phyloP scores from a whole-genome alignment of 176 grass and related monocot species.

The Oryza punctata region DNA sequence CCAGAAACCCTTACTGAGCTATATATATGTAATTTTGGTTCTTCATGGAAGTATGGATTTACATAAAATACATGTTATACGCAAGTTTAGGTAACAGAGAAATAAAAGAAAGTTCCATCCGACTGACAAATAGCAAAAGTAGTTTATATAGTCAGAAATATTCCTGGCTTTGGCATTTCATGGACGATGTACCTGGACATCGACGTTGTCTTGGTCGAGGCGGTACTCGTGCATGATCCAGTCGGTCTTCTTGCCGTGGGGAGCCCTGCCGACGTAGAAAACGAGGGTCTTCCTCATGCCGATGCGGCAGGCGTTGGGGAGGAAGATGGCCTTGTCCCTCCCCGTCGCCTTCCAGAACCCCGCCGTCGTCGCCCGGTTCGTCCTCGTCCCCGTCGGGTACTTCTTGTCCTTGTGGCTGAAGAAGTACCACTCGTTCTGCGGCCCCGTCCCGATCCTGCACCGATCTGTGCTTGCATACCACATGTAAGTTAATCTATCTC shows the following conservation, averaged over 20 bases:
- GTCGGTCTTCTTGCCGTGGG: constrained; percentile 86
- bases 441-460: constrained; percentile 87
- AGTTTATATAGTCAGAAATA: too few relatives aligned
- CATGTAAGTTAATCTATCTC: background rate
- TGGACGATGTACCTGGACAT: constrained; percentile 50
- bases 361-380: constrained; percentile 75
- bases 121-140: too few relatives aligned
- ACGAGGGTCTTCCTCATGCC: constrained; percentile 96
- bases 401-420: constrained; percentile 99
- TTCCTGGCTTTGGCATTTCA: background rate
- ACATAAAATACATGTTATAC: too few relatives aligned
- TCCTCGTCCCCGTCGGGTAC: constrained; percentile 89
- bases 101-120: too few relatives aligned
- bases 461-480: constrained; percentile 59
- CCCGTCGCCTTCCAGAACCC: constrained; percentile 99
- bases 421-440: constrained; percentile 97
- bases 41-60: too few relatives aligned
- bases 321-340: constrained; percentile 82
- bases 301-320: constrained; percentile 59
- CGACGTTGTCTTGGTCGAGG: constrained; percentile 65
- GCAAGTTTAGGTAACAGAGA: too few relatives aligned
- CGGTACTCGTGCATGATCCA: constrained; percentile 99
- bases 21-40: too few relatives aligned
- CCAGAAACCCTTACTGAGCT: too few relatives aligned
- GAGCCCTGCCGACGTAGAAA: constrained; percentile 94